Percentiles rank a stretch among this genome's conserved stretches.
Conservation (phyloP, 2,329 filamentous ascomycete genomes). For the Incumbomyces delicatus region DNA sequence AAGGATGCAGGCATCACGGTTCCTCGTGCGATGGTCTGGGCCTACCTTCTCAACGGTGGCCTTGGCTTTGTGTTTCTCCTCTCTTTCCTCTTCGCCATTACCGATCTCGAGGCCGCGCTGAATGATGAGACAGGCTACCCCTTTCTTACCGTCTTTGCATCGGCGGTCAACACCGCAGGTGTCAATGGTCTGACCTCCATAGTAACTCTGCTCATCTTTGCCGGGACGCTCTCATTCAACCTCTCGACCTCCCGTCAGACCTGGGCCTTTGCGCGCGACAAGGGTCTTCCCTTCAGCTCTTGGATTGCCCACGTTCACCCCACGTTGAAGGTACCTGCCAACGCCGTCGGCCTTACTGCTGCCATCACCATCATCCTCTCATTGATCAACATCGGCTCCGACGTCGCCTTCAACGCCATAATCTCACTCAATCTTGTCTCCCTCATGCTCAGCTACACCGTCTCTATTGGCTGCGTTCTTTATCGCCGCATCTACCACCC, state of each 20-base stretch:
- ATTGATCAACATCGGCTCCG: slow-evolving; percentile 45
- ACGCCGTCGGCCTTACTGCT: slow-evolving; percentile 39
- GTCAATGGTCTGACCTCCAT: slow-evolving; percentile 37
- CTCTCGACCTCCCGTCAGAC: slow-evolving; percentile 26
- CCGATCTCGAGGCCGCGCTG: slow-evolving; percentile 17
- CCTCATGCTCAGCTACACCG: slow-evolving; percentile 31
- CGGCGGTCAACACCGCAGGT: slow-evolving; percentile 33
- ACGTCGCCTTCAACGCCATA: slow-evolving; percentile 35
- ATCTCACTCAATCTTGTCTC: slow-evolving; percentile 34
- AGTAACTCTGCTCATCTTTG: background rate
- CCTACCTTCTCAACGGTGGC: slow-evolving; percentile 35
- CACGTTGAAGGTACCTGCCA: slow-evolving; percentile 32
- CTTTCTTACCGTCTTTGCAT: slow-evolving; percentile 41
- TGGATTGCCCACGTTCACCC: slow-evolving; percentile 13
- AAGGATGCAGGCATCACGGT: slow-evolving; percentile 39
- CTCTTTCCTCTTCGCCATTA: slow-evolving; percentile 35
- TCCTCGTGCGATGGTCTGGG: slow-evolving; percentile 36
- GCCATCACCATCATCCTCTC: slow-evolving; percentile 36
- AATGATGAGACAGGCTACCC: slow-evolving; percentile 25
- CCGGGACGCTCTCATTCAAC: slow-evolving; percentile 10
- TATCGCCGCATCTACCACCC: slow-evolving; percentile 31
- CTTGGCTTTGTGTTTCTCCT: slow-evolving; percentile 39
- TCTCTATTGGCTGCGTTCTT: slow-evolving; percentile 40
- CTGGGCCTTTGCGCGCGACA: slow-evolving; percentile 31
- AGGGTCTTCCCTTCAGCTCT: slow-evolving; percentile 25